phyloP scores from a whole-genome alignment of 164 flowering plant genomes.

The Stephania yunnanensis region DNA sequence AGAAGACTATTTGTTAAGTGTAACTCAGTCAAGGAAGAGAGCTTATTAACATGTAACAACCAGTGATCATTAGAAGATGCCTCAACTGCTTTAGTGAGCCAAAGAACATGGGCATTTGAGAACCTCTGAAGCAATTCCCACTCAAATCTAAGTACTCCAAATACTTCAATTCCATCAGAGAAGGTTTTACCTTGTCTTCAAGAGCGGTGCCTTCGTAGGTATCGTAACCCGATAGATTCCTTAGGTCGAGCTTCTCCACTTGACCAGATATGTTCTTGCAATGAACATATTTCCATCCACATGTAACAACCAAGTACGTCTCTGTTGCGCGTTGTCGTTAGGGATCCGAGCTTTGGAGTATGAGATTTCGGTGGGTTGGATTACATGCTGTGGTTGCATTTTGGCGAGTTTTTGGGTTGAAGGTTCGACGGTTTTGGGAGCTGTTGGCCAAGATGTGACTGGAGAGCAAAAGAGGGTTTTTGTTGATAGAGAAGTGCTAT shows the following conservation, averaged over 20 bases:
- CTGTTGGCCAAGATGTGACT: too few relatives aligned
- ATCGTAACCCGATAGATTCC: background rate
- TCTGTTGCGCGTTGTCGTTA: too few relatives aligned
- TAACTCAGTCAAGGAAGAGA: background rate
- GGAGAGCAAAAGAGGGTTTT: too few relatives aligned
- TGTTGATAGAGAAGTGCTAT: too few relatives aligned
- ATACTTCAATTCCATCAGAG: background rate
- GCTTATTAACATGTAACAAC: background rate
- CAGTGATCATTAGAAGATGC: background rate
- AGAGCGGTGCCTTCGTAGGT: background rate
- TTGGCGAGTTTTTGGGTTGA: too few relatives aligned
- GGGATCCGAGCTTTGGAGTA: too few relatives aligned
- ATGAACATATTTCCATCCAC: background rate
- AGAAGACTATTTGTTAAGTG: background rate
- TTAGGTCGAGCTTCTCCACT: background rate
- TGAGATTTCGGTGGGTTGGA: too few relatives aligned
- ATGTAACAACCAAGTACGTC: too few relatives aligned
- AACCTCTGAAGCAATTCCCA: background rate
- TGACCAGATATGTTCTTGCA: slow-evolving; percentile 5
- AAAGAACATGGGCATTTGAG: background rate
- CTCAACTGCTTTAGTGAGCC: background rate
- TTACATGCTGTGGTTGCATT: too few relatives aligned
- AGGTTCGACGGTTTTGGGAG: too few relatives aligned
- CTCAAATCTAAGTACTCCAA: background rate
- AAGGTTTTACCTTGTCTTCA: background rate